Percentiles rank a stretch among this genome's conserved stretches.
Conservation (phyloP, 805 yeast genomes). For the Ogataea paradorogensis region DNA sequence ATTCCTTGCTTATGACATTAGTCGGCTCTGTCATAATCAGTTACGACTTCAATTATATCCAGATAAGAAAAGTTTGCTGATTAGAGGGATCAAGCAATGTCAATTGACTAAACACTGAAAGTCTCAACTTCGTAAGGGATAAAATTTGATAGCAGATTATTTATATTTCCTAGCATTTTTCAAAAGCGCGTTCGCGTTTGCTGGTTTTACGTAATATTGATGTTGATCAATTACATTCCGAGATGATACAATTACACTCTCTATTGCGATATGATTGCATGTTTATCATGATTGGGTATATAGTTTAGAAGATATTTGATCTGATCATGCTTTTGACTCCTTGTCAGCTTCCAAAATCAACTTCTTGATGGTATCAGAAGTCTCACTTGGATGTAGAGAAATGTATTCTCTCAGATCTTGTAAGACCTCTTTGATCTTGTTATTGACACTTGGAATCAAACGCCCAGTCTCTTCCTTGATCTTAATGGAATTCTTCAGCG, state of each 20-base stretch:
- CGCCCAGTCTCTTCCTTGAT: constrained; percentile 31
- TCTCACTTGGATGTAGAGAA: constrained; percentile 19
- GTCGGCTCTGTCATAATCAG: neutral
- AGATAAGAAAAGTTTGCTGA: too few relatives aligned
- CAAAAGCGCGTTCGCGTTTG: constrained; percentile 4
- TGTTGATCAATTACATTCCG: too few relatives aligned
- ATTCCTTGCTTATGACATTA: neutral
- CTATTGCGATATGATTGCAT: too few relatives aligned
- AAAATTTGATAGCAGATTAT: neutral
- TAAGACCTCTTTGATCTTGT: constrained; percentile 23
- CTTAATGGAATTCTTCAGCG: constrained; percentile 24
- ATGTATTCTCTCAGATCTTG: constrained; percentile 24
- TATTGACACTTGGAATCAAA: constrained; percentile 26
- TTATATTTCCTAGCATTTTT: neutral
- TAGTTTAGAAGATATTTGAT: neutral
- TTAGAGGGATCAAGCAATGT: too few relatives aligned
- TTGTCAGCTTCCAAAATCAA: constrained; percentile 26
- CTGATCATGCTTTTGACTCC: constrained; percentile 3
- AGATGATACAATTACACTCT: too few relatives aligned
- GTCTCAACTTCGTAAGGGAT: neutral
- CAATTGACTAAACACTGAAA: too few relatives aligned
- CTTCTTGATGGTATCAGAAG: constrained; percentile 18
- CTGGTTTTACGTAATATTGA: constrained; percentile 1
- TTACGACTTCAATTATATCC: too few relatives aligned
- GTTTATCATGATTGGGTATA: neutral